Evolutionary conservation across 2,329 filamentous ascomycete genomes (phyloP).

Genomic region (Aspergillus ochraceus): DNA sequence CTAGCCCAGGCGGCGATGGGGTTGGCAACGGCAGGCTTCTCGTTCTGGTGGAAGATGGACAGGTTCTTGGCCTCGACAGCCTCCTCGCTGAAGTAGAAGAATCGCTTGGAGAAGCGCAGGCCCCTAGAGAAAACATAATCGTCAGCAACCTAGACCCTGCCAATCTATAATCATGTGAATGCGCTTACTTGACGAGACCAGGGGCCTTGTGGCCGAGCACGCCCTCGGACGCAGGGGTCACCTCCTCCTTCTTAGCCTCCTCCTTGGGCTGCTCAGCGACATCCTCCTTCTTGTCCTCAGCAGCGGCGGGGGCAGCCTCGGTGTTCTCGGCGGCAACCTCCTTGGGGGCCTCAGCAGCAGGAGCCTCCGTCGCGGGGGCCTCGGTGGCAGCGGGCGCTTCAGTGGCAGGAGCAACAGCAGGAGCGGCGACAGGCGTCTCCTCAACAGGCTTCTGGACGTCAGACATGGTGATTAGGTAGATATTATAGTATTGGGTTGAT

Average conservation of each 20-base stretch:
- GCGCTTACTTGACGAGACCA: conserved; percentile 81
- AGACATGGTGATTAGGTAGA: conserved; percentile 59
- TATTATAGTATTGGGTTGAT: conserved; percentile 19
- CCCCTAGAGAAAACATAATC: conserved; percentile 58
- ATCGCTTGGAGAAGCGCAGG: conserved; percentile 87
- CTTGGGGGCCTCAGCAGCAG: conserved; percentile 32
- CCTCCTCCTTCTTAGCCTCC: conserved; percentile 44
- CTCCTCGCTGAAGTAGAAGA: conserved; percentile 82
- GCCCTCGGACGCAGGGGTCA: conserved; percentile 77
- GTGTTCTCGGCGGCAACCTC: conserved; percentile 34
- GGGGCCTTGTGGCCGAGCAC: conserved; percentile 86
- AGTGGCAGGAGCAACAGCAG: conserved; percentile 37
- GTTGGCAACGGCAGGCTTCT: conserved; percentile 80
- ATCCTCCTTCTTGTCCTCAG: conserved; percentile 37
- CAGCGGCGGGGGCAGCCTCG: conserved; percentile 38
- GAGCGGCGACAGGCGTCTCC: conserved; percentile 50
- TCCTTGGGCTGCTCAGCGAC: conserved; percentile 38
- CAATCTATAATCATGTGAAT: background rate
- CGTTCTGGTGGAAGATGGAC: conserved; percentile 74
- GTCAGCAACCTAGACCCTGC: conserved; percentile 7
- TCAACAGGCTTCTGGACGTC: conserved; percentile 71
- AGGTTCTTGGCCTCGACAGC: conserved; percentile 73
- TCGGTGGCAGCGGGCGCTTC: conserved; percentile 39
- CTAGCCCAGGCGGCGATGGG: conserved; percentile 83
- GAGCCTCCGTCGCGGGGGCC: conserved; percentile 34